Conservation (phyloP, 805 yeast genomes). For the Cyberlindnera mycetangii region DNA sequence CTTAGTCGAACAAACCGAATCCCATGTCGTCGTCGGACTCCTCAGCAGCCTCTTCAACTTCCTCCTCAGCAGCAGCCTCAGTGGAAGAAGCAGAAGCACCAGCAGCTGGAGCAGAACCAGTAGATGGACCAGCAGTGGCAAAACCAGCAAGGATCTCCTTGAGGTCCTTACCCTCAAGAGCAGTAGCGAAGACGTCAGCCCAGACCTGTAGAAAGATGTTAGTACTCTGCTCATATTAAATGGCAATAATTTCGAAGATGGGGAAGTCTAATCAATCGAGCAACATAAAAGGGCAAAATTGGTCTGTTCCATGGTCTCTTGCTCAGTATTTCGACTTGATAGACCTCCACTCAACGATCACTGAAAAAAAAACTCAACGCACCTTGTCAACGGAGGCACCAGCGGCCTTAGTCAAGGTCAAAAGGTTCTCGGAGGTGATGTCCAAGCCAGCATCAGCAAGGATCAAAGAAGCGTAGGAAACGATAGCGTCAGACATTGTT, state of each 20-base stretch:
- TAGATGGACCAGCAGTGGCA: slow-evolving; percentile 48
- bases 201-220: slow-evolving; percentile 43
- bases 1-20: slow-evolving; percentile 85
- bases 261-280: neutral
- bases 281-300: neutral
- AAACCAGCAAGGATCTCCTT: slow-evolving; percentile 62
- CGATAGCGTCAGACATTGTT: slow-evolving; percentile 88
- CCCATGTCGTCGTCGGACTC: slow-evolving; percentile 86
- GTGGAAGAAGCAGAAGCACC: slow-evolving; percentile 45
- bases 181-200: slow-evolving; percentile 82
- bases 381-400: slow-evolving; percentile 67
- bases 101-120: slow-evolving; percentile 47
- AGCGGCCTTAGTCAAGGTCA: slow-evolving; percentile 71
- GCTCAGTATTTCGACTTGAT: neutral
- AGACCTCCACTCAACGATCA: neutral
- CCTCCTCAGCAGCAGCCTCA: slow-evolving; percentile 58
- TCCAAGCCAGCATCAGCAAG: slow-evolving; percentile 96
- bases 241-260: neutral
- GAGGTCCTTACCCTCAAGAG: slow-evolving; percentile 76
- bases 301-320: neutral
- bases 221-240: neutral
- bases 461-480: slow-evolving; percentile 97
- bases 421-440: slow-evolving; percentile 79
- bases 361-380: slow-evolving; percentile 18
- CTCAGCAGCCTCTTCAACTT: slow-evolving; percentile 55